Conservation (phyloP, 306 rosid genomes). For the Inga laurina region DNA sequence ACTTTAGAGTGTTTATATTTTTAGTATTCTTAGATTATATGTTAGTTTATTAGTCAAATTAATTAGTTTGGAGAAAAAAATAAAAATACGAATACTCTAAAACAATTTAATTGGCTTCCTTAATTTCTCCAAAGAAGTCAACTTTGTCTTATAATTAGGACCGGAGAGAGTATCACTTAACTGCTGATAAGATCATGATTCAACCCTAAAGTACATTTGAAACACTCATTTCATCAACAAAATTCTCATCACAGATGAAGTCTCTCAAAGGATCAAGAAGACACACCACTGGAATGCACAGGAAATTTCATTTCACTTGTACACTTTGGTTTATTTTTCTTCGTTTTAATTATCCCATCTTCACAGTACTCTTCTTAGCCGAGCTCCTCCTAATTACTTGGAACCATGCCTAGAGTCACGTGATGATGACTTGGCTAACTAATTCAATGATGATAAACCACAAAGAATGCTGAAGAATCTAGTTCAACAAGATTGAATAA, state of each 20-base stretch:
- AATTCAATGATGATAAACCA: background rate
- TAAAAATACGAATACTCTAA: too few relatives aligned
- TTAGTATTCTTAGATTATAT: too few relatives aligned
- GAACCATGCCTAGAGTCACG: background rate
- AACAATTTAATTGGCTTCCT: too few relatives aligned
- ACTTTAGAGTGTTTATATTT: too few relatives aligned
- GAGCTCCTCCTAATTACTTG: background rate
- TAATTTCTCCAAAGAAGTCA: too few relatives aligned
- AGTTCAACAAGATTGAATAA: background rate
- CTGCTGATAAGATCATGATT: background rate
- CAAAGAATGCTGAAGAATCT: background rate
- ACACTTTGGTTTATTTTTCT: background rate
- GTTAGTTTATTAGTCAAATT: too few relatives aligned
- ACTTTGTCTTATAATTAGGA: too few relatives aligned
- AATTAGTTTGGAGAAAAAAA: too few relatives aligned
- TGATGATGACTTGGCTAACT: background rate
- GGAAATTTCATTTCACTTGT: conserved; percentile 20
- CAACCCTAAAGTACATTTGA: conserved; percentile 2
- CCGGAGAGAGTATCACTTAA: conserved; percentile 8
- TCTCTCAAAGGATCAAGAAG: conserved; percentile 2
- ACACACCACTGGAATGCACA: conserved; percentile 4
- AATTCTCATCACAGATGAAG: conserved; percentile 10
- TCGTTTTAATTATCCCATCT: background rate
- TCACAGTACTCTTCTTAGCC: conserved; percentile 7
- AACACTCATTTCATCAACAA: conserved; percentile 6